Conservation (phyloP, 139 green algal species). For the Chloropicon primus region DNA sequence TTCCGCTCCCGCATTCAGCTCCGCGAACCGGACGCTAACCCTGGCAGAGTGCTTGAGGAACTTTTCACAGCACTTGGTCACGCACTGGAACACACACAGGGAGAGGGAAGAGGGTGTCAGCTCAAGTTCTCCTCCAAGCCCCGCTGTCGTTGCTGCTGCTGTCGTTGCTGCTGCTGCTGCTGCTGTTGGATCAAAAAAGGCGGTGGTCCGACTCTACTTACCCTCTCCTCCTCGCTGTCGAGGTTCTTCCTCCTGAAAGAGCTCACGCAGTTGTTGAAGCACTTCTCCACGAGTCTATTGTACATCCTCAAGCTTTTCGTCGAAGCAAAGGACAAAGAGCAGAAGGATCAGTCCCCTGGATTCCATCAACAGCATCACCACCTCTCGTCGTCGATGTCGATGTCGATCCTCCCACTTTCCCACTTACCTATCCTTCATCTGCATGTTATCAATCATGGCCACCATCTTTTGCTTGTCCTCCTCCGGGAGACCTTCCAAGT, state of each 20-base stretch:
- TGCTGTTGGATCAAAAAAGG: too few relatives aligned
- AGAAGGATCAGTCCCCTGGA: too few relatives aligned
- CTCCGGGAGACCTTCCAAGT: neutral
- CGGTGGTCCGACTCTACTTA: too few relatives aligned
- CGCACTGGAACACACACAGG: slow-evolving; percentile 47
- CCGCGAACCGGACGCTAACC: slow-evolving; percentile 71
- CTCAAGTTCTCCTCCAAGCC: too few relatives aligned
- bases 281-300: slow-evolving; percentile 87
- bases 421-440: slow-evolving; percentile 5
- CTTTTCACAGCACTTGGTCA: slow-evolving; percentile 82
- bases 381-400: neutral
- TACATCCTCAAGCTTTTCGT: slow-evolving; percentile 82
- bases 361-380: too few relatives aligned
- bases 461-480: slow-evolving; percentile 7
- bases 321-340: too few relatives aligned
- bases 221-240: slow-evolving; percentile 79
- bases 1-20: neutral
- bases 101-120: too few relatives aligned
- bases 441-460: slow-evolving; percentile 1
- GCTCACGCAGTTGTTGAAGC: slow-evolving; percentile 85
- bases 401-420: neutral
- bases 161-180: too few relatives aligned
- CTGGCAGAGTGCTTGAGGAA: slow-evolving; percentile 86
- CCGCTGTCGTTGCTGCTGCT: too few relatives aligned
- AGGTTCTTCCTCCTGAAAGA: slow-evolving; percentile 84